Percentiles rank a stretch among this genome's conserved stretches.
Conservation (phyloP, 345 rosid genomes). For the Salix caprea region DNA sequence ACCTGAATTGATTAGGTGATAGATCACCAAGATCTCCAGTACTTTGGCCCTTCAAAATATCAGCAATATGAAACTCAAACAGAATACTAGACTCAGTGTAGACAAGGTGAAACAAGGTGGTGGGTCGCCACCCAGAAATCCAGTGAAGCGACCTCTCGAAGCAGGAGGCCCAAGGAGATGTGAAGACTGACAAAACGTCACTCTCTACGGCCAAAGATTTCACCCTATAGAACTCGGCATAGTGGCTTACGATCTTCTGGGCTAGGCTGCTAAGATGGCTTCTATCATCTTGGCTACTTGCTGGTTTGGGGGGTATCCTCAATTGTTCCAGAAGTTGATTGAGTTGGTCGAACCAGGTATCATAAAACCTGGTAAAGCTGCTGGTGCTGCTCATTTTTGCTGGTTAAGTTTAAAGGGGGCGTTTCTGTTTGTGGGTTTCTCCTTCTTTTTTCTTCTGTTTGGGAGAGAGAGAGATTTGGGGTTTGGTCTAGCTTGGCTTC, state of each 20-base stretch:
- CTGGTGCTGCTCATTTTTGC: slow-evolving; percentile 12
- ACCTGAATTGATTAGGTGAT: slow-evolving; percentile 74
- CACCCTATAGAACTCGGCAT: slow-evolving; percentile 46
- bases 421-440: too few relatives aligned
- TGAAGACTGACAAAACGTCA: slow-evolving; percentile 49
- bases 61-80: slow-evolving; percentile 69
- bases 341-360: slow-evolving; percentile 58
- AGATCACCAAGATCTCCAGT: slow-evolving; percentile 85
- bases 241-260: slow-evolving; percentile 45
- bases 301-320: slow-evolving; percentile 37
- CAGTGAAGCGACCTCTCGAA: slow-evolving; percentile 84
- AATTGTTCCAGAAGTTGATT: slow-evolving; percentile 49
- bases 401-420: not conserved
- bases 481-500: too few relatives aligned
- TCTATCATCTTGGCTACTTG: slow-evolving; percentile 29
- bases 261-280: slow-evolving; percentile 38
- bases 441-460: too few relatives aligned
- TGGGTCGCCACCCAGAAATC: slow-evolving; percentile 82
- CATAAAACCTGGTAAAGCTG: slow-evolving; percentile 49
- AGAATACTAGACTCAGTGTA: slow-evolving; percentile 74
- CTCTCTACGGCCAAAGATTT: slow-evolving; percentile 45
- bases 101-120: slow-evolving; percentile 70
- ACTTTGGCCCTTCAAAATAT: slow-evolving; percentile 58
- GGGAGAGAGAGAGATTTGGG: too few relatives aligned
- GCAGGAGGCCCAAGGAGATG: slow-evolving; percentile 72